Evolutionary conservation across 345 rosid species (phyloP).

Genomic region (Theobroma cacao): DNA sequence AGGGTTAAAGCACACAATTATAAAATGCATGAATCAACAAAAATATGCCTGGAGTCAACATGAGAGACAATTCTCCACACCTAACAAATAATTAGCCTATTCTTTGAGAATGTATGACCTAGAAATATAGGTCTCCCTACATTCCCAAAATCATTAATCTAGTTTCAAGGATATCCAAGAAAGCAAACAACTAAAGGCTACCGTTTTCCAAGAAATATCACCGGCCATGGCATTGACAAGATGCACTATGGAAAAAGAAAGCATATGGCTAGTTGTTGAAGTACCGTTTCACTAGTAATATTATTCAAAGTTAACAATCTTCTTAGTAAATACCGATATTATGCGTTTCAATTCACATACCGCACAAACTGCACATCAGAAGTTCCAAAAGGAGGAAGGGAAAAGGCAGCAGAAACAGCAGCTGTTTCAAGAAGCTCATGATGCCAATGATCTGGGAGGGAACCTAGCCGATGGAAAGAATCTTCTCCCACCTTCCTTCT

Average conservation of each 20-base stretch:
- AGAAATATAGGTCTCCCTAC: neutral
- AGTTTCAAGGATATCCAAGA: constrained; percentile 2
- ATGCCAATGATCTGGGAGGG: constrained; percentile 63
- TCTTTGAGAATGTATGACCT: neutral
- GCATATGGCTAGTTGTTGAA: neutral
- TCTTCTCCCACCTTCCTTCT: constrained; percentile 38
- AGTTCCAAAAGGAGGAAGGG: constrained; percentile 37
- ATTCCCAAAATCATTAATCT: neutral
- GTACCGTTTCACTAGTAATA: neutral
- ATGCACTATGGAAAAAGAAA: constrained; percentile 6
- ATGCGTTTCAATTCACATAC: constrained; percentile 40
- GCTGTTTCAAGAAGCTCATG: constrained; percentile 74
- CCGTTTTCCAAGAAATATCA: neutral
- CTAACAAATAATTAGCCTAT: neutral
- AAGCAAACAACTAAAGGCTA: neutral
- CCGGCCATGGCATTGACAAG: neutral
- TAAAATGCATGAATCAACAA: neutral
- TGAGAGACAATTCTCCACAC: neutral
- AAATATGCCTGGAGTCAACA: neutral
- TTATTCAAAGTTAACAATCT: neutral
- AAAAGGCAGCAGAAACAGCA: constrained; percentile 52
- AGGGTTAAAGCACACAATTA: constrained; percentile 11
- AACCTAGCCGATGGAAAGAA: constrained; percentile 37
- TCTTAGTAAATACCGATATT: constrained; percentile 1
- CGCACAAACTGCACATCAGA: constrained; percentile 57